Evolutionary conservation across 2,329 filamentous ascomycete genomes (phyloP).

Genomic region (Apiospora rasikravindrae): DNA sequence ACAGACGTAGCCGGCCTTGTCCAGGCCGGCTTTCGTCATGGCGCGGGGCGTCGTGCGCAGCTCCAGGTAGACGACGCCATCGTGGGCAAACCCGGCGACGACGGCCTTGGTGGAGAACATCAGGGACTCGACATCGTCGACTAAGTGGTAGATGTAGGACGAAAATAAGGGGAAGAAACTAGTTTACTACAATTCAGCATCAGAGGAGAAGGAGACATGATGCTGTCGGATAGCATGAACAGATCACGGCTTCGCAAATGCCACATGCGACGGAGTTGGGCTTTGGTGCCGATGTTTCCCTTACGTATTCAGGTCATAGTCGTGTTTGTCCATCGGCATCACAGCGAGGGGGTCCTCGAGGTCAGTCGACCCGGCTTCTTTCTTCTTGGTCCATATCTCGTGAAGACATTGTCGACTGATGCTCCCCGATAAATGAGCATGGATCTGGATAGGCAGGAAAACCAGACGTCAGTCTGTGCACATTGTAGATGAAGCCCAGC

Average conservation of each 20-base stretch:
- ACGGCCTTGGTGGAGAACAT: constrained; percentile 68
- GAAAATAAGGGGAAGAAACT: constrained; percentile 82
- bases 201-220: background rate
- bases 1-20: constrained; percentile 67
- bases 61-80: constrained; percentile 80
- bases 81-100: constrained; percentile 67
- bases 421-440: constrained; percentile 81
- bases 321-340: constrained; percentile 73
- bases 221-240: background rate
- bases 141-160: constrained; percentile 78
- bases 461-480: constrained; percentile 20
- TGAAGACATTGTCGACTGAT: constrained; percentile 76
- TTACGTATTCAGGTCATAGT: constrained; percentile 73
- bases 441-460: constrained; percentile 57
- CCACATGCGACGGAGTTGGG: background rate
- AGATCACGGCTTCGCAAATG: background rate
- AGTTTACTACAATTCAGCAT: constrained; percentile 4
- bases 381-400: constrained; percentile 72
- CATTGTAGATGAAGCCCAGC: background rate
- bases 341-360: constrained; percentile 71
- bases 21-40: constrained; percentile 57
- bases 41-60: constrained; percentile 79
- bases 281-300: constrained; percentile 30
- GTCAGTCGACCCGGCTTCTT: constrained; percentile 53
- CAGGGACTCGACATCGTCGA: constrained; percentile 66